Conservation (phyloP, 2,329 filamentous ascomycete species). For the Trichoderma harzianum region DNA sequence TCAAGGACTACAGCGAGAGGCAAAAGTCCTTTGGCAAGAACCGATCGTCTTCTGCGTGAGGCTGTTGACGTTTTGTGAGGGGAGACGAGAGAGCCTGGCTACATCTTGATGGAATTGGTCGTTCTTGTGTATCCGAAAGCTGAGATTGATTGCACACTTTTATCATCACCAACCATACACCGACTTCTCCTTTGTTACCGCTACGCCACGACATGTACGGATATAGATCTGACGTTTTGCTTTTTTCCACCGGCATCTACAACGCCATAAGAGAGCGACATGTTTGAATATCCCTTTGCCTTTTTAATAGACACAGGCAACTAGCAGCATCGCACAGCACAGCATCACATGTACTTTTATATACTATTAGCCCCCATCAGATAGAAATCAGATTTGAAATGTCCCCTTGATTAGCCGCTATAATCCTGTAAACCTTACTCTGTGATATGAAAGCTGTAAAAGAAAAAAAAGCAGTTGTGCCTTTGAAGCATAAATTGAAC, state of each 20-base stretch:
- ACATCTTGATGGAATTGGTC: neutral
- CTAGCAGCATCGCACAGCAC: neutral
- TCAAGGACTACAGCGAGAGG: constrained; percentile 70
- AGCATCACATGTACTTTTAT: neutral
- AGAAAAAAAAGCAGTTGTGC: neutral
- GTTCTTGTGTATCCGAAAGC: neutral
- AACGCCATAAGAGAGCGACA: neutral
- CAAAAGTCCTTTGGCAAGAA: constrained; percentile 56
- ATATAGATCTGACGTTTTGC: neutral
- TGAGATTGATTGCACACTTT: neutral
- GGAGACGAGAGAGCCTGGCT: neutral
- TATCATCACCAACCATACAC: neutral
- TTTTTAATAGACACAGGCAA: neutral
- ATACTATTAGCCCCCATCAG: constrained; percentile 12
- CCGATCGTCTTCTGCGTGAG: neutral
- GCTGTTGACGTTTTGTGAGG: neutral
- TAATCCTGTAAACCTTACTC: neutral
- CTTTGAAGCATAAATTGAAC: neutral
- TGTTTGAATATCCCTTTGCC: neutral
- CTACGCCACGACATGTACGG: neutral
- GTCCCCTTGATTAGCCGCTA: neutral
- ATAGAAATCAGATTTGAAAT: constrained; percentile 6
- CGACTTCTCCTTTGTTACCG: neutral
- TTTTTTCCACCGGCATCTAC: neutral
- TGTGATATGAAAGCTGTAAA: neutral